Evolutionary conservation across 768 basidiomycete genomes (phyloP), one percentile per base, ranked within the genome.

Genomic region (Pisolithus orientalis): DNA sequence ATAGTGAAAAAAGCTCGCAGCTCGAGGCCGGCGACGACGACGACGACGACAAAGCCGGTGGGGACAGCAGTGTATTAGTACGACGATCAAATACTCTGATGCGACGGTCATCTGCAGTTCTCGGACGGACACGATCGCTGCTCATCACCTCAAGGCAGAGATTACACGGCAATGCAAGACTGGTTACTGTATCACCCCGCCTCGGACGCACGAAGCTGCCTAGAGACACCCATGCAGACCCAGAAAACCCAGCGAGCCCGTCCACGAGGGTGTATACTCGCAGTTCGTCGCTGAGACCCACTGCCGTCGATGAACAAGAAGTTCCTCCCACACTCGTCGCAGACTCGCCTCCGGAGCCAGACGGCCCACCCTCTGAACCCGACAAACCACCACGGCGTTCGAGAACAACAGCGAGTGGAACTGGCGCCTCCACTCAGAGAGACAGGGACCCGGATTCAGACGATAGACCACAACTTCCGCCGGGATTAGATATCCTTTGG

Each of bases 121-220:
- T 90, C 66, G 92, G 90, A 28, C 93, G 90, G 66, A 90, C 93
- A 64, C 89, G 89, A 51, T 87, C 85, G 48, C 88, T 92, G 88
- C 86, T 65, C 55, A 55, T 27, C 45, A 39, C 59, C 1, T 53
- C 58, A 32, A 29, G 44, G 53, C 53, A 56, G 51, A 47, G 8
- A 57, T 9, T 17, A 31, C 34, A 13, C 47, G 32, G 38, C 43
- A 9, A 34, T 32, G 13, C 10, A 14, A 21, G 42, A 34, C 32
- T 37, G 17, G 17, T 34, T 24, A 32, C 38, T 32, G 31, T 32
- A 7, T 25, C 59, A 5, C 47, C 55, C 8, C 49, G 55, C 6
- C 62, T 65, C 31, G 63, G 57, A 1, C 60, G 65, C 51, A 55
- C 63, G 49, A 62, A 49, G 40, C 29, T 59, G 1, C 60, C 62